Conservation (phyloP, 371 early-diverging fungal species). For the Sporodiniella umbellata region DNA sequence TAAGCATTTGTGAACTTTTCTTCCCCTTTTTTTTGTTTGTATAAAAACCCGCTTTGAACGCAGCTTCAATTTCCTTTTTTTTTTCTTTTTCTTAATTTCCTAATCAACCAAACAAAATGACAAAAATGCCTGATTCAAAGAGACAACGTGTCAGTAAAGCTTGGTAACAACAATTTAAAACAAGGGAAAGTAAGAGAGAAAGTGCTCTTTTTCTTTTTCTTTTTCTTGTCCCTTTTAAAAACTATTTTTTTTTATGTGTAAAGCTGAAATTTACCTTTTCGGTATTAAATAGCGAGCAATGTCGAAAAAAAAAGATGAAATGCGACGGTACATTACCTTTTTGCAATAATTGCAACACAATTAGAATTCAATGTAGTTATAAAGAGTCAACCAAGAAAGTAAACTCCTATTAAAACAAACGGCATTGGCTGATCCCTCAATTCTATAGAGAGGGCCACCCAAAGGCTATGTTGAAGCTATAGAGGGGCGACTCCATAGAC, state of each 20-base stretch:
- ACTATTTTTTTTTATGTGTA: too few relatives aligned
- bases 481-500: constrained; percentile 61
- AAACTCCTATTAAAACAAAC: too few relatives aligned
- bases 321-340: constrained; percentile 53
- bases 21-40: background rate
- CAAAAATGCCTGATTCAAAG: constrained; percentile 21
- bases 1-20: background rate
- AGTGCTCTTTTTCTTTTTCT: too few relatives aligned
- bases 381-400: constrained; percentile 46
- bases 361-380: constrained; percentile 32
- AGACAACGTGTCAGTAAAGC: constrained; percentile 48
- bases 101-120: constrained; percentile 6
- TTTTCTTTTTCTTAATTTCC: background rate
- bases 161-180: constrained; percentile 22
- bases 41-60: background rate
- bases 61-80: background rate
- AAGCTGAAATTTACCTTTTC: background rate
- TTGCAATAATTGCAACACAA: constrained; percentile 39
- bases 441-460: constrained; percentile 57
- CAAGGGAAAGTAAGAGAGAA: too few relatives aligned
- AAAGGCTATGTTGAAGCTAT: constrained; percentile 77
- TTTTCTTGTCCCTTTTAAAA: too few relatives aligned
- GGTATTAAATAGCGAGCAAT: background rate
- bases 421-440: background rate
- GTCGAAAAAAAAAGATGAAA: constrained; percentile 62